Evolutionary conservation across 257 asterid genomes (phyloP).

Genomic region (Solanum lycopersicoides): DNA sequence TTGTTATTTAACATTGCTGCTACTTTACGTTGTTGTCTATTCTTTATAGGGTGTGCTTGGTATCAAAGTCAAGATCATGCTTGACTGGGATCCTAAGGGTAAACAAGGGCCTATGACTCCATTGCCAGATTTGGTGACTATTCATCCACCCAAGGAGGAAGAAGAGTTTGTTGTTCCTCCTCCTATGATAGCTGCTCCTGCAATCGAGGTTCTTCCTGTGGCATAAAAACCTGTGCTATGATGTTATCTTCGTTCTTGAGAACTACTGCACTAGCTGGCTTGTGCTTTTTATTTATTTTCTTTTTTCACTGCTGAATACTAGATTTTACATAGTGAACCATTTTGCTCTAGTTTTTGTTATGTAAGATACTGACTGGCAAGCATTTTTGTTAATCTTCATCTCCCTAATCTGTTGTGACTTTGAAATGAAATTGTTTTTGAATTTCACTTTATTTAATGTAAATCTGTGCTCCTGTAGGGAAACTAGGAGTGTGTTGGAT

Average conservation of each 20-base stretch:
- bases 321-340: background rate
- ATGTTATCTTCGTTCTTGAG: background rate
- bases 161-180: slow-evolving; percentile 16
- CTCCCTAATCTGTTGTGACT: background rate
- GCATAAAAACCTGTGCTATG: background rate
- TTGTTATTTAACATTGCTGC: background rate
- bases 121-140: background rate
- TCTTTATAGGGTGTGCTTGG: background rate
- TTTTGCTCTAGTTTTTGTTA: background rate
- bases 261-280: background rate
- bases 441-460: background rate
- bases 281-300: background rate
- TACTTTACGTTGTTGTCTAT: background rate
- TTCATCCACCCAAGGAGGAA: slow-evolving; percentile 53
- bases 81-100: slow-evolving; percentile 2
- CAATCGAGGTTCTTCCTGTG: slow-evolving; percentile 1
- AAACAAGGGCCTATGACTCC: slow-evolving; percentile 2
- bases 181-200: slow-evolving; percentile 5
- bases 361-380: background rate
- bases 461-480: background rate
- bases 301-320: background rate
- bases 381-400: background rate
- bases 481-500: background rate
- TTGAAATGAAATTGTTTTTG: background rate
- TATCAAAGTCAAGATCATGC: slow-evolving; percentile 5